These are phyloP conservation scores for Microthyrium microscopicum DNA, from an alignment of 2,329 filamentous ascomycete species.

Conservation along the genomic window DNA sequence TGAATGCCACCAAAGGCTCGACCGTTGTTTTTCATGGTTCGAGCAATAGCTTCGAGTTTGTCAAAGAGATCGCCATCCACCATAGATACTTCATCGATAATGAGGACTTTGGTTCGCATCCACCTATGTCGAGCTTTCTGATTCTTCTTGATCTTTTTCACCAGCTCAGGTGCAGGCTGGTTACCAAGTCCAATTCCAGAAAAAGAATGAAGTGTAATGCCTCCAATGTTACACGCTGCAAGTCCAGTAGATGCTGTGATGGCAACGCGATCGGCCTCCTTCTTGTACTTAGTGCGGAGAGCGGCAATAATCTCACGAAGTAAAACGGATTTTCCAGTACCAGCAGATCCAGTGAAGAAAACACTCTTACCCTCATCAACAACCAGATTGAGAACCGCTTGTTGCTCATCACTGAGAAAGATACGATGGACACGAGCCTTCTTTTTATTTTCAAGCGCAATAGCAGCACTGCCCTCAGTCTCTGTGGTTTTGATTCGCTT, in stretches of 20 bases:
- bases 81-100: slow-evolving; percentile 97
- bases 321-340: slow-evolving; percentile 90
- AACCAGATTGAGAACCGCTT: slow-evolving; percentile 67
- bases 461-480: slow-evolving; percentile 21
- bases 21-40: slow-evolving; percentile 74
- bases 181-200: slow-evolving; percentile 90
- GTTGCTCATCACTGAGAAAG: slow-evolving; percentile 72
- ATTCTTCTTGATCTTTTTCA: slow-evolving; percentile 84
- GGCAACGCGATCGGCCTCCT: slow-evolving; percentile 70
- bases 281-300: slow-evolving; percentile 56
- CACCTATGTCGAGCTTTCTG: slow-evolving; percentile 76
- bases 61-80: slow-evolving; percentile 94
- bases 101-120: slow-evolving; percentile 70
- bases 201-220: slow-evolving; percentile 91
- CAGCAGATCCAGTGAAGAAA: slow-evolving; percentile 94
- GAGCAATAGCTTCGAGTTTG: slow-evolving; percentile 79
- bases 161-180: slow-evolving; percentile 59
- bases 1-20: slow-evolving; percentile 93
- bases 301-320: slow-evolving; percentile 81
- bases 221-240: slow-evolving; percentile 91
- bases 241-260: slow-evolving; percentile 92
- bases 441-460: slow-evolving; percentile 25
- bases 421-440: slow-evolving; percentile 29
- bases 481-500: slow-evolving; percentile 25
- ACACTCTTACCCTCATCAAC: slow-evolving; percentile 69